Conservation (phyloP, 306 rosid genomes). For the Mucuna pruriens region DNA sequence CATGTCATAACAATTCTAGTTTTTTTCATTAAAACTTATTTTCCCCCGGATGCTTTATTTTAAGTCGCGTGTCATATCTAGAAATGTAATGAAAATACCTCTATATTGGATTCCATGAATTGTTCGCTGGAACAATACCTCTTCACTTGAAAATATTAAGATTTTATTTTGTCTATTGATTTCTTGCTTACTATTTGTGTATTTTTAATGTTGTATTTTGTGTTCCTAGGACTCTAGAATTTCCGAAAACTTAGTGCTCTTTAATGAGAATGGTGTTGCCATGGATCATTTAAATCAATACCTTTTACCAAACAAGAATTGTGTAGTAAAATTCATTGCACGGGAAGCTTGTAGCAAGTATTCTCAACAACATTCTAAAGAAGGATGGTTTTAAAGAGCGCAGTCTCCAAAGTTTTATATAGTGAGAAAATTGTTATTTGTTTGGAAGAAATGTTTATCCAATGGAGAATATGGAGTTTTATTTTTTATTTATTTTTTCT, state of each 20-base stretch:
- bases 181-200: not conserved
- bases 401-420: not conserved
- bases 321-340: not conserved
- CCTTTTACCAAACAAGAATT: not conserved
- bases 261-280: not conserved
- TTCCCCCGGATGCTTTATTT: slow-evolving; percentile 10
- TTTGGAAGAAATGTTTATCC: not conserved
- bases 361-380: slow-evolving; percentile 6
- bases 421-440: not conserved
- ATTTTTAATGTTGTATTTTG: not conserved
- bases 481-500: not conserved
- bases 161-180: slow-evolving; percentile 1
- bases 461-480: not conserved
- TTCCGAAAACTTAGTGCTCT: not conserved
- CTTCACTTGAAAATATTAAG: not conserved
- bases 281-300: not conserved
- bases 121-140: not conserved
- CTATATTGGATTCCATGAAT: not conserved
- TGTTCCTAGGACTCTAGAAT: slow-evolving; percentile 5
- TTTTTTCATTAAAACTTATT: not conserved
- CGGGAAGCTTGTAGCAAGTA: not conserved
- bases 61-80: not conserved
- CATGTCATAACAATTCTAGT: not conserved
- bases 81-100: not conserved
- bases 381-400: not conserved